Evolutionary conservation across 345 rosid genomes (phyloP).

Genomic region (Zanthoxylum bungeanum): DNA sequence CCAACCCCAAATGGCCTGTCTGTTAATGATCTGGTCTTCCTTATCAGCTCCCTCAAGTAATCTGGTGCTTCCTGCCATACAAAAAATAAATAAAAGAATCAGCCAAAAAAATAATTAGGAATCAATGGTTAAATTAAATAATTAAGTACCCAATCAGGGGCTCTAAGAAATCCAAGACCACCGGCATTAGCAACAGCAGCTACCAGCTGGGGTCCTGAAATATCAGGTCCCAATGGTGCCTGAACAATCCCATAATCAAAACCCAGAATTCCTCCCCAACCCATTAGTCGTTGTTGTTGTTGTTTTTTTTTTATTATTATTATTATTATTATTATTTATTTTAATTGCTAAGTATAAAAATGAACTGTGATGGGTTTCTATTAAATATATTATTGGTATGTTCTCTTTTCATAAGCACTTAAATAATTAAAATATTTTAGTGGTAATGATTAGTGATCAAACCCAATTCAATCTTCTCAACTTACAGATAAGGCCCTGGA

Average conservation of each 20-base stretch:
- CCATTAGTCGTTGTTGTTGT: too few relatives aligned
- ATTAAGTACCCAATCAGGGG: constrained; percentile 73
- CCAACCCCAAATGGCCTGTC: constrained; percentile 81
- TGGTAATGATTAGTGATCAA: too few relatives aligned
- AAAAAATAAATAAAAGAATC: not conserved
- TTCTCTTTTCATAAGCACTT: too few relatives aligned
- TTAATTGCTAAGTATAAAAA: too few relatives aligned
- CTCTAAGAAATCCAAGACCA: constrained; percentile 77
- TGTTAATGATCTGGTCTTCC: constrained; percentile 63
- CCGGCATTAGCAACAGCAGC: constrained; percentile 93
- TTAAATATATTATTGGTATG: too few relatives aligned
- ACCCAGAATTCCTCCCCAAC: constrained; percentile 80
- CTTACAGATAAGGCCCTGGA: too few relatives aligned
- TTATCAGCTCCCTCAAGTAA: constrained; percentile 55
- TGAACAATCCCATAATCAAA: constrained; percentile 77
- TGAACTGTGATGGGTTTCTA: too few relatives aligned
- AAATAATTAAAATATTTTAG: too few relatives aligned
- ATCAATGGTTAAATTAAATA: too few relatives aligned
- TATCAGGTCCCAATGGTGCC: constrained; percentile 89
- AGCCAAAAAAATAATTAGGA: not conserved
- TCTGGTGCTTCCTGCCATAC: constrained; percentile 64
- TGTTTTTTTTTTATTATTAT: too few relatives aligned
- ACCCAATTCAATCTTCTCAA: too few relatives aligned
- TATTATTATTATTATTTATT: too few relatives aligned
- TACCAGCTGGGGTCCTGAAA: constrained; percentile 84